Conservation (phyloP, 2,329 filamentous ascomycete genomes). For the Exophiala mesophila region DNA sequence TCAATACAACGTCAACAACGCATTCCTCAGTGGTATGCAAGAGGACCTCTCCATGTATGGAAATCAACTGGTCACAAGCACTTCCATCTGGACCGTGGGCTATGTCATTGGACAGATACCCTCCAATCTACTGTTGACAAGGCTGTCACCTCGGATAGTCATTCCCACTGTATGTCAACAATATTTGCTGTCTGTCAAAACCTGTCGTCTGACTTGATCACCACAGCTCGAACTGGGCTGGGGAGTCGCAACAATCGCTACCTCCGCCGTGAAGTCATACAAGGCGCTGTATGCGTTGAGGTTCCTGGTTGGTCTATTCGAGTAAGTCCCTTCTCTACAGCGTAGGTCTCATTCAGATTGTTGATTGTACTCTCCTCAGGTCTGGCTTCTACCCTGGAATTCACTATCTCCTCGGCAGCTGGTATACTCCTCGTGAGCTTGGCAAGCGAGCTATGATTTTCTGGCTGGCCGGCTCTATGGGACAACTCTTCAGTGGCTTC, state of each 20-base stretch:
- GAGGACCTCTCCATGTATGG: conserved; percentile 49
- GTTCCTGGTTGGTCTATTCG: conserved; percentile 14
- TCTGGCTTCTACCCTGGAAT: conserved; percentile 27
- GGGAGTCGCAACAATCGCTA: conserved; percentile 54
- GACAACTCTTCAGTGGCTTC: conserved; percentile 53
- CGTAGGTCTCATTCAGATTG: conserved; percentile 2
- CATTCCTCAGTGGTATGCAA: conserved; percentile 43
- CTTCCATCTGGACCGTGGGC: conserved; percentile 49
- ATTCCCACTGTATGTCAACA: conserved; percentile 10
- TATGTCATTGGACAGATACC: conserved; percentile 50
- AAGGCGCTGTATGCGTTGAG: conserved; percentile 26
- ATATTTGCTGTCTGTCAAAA: background rate
- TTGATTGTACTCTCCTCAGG: conserved; percentile 6
- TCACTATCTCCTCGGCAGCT: conserved; percentile 27
- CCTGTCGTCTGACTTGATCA: conserved; percentile 44
- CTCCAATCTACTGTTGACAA: conserved; percentile 46
- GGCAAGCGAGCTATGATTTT: conserved; percentile 36
- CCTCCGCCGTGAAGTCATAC: conserved; percentile 41
- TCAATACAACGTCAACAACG: conserved; percentile 19
- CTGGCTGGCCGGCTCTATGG: conserved; percentile 33
- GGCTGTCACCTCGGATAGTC: conserved; percentile 8
- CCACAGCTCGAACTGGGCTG: conserved; percentile 52
- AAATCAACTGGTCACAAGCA: conserved; percentile 46
- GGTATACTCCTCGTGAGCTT: conserved; percentile 31
- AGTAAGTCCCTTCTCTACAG: conserved; percentile 3